Conservation (phyloP, 805 yeast genomes). For the Wickerhamiella siamensis region DNA sequence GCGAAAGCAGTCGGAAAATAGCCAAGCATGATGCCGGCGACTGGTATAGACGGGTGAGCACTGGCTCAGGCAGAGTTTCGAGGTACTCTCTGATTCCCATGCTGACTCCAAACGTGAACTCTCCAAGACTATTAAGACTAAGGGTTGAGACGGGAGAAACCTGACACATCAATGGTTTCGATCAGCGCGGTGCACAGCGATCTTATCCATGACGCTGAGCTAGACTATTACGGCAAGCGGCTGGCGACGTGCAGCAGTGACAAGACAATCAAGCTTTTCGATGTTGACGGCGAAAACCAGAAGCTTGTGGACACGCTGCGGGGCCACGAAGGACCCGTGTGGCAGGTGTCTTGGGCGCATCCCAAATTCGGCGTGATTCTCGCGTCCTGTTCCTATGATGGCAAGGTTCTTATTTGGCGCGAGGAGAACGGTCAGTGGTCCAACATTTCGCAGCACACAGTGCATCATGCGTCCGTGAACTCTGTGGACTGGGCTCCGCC, state of each 20-base stretch:
- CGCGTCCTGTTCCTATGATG: conserved; percentile 92
- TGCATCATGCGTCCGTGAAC: conserved; percentile 88
- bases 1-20: conserved; percentile 76
- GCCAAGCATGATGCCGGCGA: conserved; percentile 93
- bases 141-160: too few relatives aligned
- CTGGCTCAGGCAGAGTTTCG: conserved; percentile 76
- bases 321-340: conserved; percentile 94
- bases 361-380: conserved; percentile 92
- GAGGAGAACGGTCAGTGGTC: conserved; percentile 85
- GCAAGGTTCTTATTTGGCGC: conserved; percentile 87
- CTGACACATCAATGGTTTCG: conserved; percentile 38
- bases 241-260: conserved; percentile 95
- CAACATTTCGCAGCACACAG: conserved; percentile 70
- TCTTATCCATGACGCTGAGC: conserved; percentile 88
- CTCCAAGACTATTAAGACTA: too few relatives aligned
- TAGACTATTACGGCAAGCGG: conserved; percentile 92
- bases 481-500: conserved; percentile 96
- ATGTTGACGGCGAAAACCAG: conserved; percentile 74
- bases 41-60: conserved; percentile 68
- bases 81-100: conserved; percentile 61
- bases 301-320: conserved; percentile 67
- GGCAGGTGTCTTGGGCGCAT: conserved; percentile 99
- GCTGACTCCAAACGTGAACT: too few relatives aligned
- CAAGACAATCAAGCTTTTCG: conserved; percentile 87
- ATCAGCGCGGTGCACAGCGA: conserved; percentile 87